Base-by-base conservation (phyloP, 345 rosid genomes). In the Eucalyptus tenuipes region DNA sequence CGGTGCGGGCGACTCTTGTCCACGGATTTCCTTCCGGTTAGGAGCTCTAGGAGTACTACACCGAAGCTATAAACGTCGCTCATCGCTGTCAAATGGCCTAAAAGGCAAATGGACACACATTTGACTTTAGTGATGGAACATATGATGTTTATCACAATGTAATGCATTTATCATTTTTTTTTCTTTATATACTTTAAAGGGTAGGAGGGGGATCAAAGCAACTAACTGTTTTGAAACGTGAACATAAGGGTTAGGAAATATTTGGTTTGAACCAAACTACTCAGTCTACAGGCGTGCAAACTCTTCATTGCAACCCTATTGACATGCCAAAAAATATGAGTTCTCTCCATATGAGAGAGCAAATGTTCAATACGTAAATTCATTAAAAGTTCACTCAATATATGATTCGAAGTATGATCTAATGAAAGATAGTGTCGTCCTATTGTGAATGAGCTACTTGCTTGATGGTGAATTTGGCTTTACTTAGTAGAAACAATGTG, bases 31-130 rank as follows among this genome's bases (percentile, higher is more conserved):
- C 96, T 86, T 8, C 98, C 98, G 0, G 98, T 93, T 37, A 96
- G 64, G 31, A 96, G 94, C 92, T 96, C 98, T 9, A 96, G 84
- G 3, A 96, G 87, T 1, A 96, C 97, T 0, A 96, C 98, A 25
- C 98, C 98, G 27, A 95, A 96, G 71, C 97, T 96, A 52, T 96
- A 95, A 4, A 96, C 93, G 66, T 96, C 97, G 55, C 98, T 96
- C 92, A 89, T 90, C 1, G 98, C 94, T 1, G 98, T 96, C 82
- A 96, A 89, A 89, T 96, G 98, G 90, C 98, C 98, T 94, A 92
- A 3, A 89, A 75, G 47, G 47, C 15, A 75, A 75, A 40, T 40
- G 8, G 8, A 40, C 84, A 40, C 47, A 22, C 12, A 40, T 20
- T 37, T 20, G 84, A 40, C 47, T 75, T 75, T 40, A 75, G 47